These are phyloP conservation scores for Henckelia pumila DNA, from an alignment of 257 asterid species.

Conservation along the genomic window DNA sequence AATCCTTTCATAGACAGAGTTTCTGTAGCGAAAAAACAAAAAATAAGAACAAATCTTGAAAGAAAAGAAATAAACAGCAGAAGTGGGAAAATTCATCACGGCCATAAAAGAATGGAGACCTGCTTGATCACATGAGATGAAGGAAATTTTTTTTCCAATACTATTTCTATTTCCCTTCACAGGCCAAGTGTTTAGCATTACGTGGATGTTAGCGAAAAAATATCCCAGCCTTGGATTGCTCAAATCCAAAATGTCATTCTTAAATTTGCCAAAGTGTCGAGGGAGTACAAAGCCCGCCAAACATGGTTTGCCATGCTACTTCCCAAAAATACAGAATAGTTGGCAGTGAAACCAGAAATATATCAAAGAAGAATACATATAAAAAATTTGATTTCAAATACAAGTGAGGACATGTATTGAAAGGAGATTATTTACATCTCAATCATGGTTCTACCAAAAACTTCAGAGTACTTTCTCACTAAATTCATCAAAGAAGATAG, in stretches of 20 bases:
- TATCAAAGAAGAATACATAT: neutral
- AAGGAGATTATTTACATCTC: constrained; percentile 5
- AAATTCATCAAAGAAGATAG: constrained; percentile 5
- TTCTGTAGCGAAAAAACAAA: constrained; percentile 48
- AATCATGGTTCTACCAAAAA: neutral
- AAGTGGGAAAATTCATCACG: constrained; percentile 4
- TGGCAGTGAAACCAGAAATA: neutral
- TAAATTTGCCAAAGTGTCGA: too few relatives aligned
- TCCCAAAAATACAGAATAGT: neutral
- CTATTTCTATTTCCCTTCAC: constrained; percentile 10
- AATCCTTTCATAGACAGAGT: constrained; percentile 97
- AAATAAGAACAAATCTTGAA: constrained; percentile 13
- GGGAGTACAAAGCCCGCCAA: neutral
- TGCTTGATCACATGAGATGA: constrained; percentile 5
- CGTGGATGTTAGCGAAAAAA: too few relatives aligned
- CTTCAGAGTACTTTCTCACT: neutral
- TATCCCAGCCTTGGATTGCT: neutral
- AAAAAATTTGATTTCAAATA: neutral
- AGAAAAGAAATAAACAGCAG: constrained; percentile 1
- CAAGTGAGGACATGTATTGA: neutral
- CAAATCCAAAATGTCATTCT: too few relatives aligned
- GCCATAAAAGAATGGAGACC: constrained; percentile 19
- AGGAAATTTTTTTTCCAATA: neutral
- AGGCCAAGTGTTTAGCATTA: neutral
- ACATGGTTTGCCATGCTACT: neutral